Base-by-base conservation (phyloP, 2,329 filamentous ascomycete genomes). In the Furcasterigmium sp. region DNA sequence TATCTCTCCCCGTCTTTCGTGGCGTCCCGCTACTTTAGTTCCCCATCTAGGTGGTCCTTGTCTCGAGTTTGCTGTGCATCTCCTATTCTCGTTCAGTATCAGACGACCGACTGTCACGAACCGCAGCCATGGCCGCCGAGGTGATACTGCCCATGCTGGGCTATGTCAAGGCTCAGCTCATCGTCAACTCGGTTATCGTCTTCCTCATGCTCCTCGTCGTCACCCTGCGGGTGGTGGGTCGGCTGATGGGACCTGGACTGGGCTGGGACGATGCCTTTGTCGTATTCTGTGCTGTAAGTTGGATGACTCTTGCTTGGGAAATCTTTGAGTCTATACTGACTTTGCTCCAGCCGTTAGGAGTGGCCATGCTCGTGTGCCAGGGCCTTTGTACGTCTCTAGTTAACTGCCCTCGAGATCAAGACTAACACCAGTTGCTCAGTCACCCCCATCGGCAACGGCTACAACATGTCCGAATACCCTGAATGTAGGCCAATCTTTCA, bases 341-440 rank as follows among this genome's bases (percentile, higher is more conserved):
- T 5, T 4, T 15, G 17, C n/a, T 17, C 5, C 18, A 35, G 32
- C n/a, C 17, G 32, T 17, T 35, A 11, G 23, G 23, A 26, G 32
- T 35, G 15, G 32, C 32, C 32, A 35, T 35, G 32, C 30, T n/a
- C n/a, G 11, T 19, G 11, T 18, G 8, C 15, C 47, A 42, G 43
- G 53, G 58, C 46, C 58, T 59, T n/a, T 61, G 68, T 1, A 44
- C 56, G 44, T 74, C 71, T 44, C 65, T 63, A 18, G 57, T 55
- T 2, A 58, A 63, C 6, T 68, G 63, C 43, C 55, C 61, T 3
- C 70, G 72, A 53, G 75, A n/a, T 72, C 72, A 46, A 64, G 3
- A 65, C 60, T 0, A 49, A 70, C 1, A 63, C 54, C 5, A 55
- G 49, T 2, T 51, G 67, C 5, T 54, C 50, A 3, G 49, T 67